A percentile compares a stretch with the other conserved stretches of the same genome.
phyloP scores from a whole-genome alignment of 1,284 basidiomycete genomes.

The Flammula alnicola region DNA sequence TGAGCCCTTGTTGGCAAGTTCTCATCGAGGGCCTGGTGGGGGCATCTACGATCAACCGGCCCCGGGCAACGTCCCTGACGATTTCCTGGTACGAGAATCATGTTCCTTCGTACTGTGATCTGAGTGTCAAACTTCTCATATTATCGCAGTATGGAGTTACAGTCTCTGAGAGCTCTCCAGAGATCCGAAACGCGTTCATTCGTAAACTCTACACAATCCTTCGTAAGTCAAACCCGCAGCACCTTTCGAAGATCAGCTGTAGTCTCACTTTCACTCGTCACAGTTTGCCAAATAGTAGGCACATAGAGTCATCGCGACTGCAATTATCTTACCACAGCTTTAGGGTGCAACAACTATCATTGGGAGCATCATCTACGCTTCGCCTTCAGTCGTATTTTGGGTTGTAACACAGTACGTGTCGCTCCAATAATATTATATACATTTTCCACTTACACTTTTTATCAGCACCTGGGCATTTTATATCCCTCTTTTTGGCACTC shows the following conservation, averaged over 20 bases:
- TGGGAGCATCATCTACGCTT: conserved; percentile 68
- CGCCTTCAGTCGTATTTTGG: conserved; percentile 61
- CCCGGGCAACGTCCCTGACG: conserved; percentile 74
- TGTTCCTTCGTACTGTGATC: conserved; percentile 6
- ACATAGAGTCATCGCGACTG: not conserved
- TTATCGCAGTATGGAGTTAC: conserved; percentile 75
- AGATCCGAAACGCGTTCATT: conserved; percentile 76
- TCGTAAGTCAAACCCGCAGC: conserved; percentile 51
- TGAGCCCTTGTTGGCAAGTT: conserved; percentile 44
- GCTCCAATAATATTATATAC: not conserved
- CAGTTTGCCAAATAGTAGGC: conserved; percentile 75
- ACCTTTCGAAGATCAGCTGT: conserved; percentile 1
- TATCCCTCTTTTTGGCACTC: conserved; percentile 72
- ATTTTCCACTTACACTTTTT: not conserved
- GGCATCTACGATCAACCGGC: conserved; percentile 73
- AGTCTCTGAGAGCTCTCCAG: conserved; percentile 72
- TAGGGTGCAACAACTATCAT: conserved; percentile 75
- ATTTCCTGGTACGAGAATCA: conserved; percentile 69
- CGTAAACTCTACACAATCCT: conserved; percentile 84
- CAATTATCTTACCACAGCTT: not conserved
- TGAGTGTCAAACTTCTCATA: not conserved
- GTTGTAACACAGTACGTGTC: conserved; percentile 65
- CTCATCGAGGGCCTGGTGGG: conserved; percentile 42
- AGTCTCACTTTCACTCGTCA: conserved; percentile 14
- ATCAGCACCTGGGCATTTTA: conserved; percentile 75